phyloP scores from a whole-genome alignment of 2,329 filamentous ascomycete species.

The Neofusicoccum parvum region DNA sequence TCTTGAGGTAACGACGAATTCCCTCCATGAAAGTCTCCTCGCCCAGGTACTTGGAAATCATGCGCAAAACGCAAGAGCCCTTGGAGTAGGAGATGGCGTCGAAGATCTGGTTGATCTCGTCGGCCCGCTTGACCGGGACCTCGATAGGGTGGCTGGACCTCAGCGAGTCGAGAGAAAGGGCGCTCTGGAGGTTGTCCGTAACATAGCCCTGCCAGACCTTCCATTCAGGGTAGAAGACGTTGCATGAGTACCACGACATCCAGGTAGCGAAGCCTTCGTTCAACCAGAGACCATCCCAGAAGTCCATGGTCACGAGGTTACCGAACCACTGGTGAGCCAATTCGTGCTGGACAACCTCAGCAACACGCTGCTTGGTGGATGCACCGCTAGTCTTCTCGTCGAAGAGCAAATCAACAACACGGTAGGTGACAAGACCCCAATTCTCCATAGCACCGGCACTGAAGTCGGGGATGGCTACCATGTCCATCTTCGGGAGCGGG shows the following conservation, averaged over 20 bases:
- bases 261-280: constrained; percentile 92
- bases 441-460: constrained; percentile 98
- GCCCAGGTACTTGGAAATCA: constrained; percentile 94
- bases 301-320: constrained; percentile 97
- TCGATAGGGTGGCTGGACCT: constrained; percentile 96
- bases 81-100: constrained; percentile 98
- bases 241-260: constrained; percentile 94
- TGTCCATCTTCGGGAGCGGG: constrained; percentile 91
- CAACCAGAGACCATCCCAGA: constrained; percentile 96
- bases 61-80: constrained; percentile 91
- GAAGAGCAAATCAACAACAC: constrained; percentile 85
- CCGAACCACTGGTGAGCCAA: constrained; percentile 98
- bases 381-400: constrained; percentile 92
- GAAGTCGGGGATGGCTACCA: constrained; percentile 95
- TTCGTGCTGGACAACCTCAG: constrained; percentile 95
- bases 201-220: constrained; percentile 97
- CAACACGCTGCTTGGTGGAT: constrained; percentile 86
- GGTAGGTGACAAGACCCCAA: constrained; percentile 94
- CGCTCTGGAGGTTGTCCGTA: constrained; percentile 86
- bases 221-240: constrained; percentile 96
- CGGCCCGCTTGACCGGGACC: constrained; percentile 90
- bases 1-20: constrained; percentile 87
- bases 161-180: constrained; percentile 83
- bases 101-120: constrained; percentile 98
- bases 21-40: constrained; percentile 93